A percentile compares a stretch with the other conserved stretches of the same genome.
These are phyloP conservation scores for Moniliophthora roreri DNA, from an alignment of 1,284 basidiomycete genomes.

Conservation along the genomic window DNA sequence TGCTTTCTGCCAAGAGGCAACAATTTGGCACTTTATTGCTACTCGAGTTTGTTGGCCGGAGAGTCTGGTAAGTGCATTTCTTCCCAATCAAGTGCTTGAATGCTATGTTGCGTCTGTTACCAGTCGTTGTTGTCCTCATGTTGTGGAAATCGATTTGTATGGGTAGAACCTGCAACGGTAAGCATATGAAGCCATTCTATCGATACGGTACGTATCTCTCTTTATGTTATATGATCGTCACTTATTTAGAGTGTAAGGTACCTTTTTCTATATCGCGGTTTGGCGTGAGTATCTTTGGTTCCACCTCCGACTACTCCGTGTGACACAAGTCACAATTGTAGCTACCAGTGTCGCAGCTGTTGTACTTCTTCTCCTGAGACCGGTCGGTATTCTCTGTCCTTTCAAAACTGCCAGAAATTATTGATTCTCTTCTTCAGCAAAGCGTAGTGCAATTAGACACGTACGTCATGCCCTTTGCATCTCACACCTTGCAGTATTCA, in stretches of 20 bases:
- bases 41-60: neutral
- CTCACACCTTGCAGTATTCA: neutral
- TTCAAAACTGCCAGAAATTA: neutral
- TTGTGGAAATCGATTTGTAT: conserved; percentile 2
- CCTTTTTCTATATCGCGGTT: too few relatives aligned
- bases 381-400: neutral
- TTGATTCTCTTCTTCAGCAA: neutral
- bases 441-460: neutral
- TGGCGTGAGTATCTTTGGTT: too few relatives aligned
- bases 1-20: neutral
- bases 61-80: conserved; percentile 1
- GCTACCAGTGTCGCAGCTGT: neutral
- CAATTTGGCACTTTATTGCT: neutral
- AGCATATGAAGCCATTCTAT: neutral
- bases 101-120: neutral
- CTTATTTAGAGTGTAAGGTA: neutral
- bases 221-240: neutral
- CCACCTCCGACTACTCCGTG: too few relatives aligned
- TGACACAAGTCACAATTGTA: too few relatives aligned
- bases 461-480: neutral
- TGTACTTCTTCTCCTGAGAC: neutral
- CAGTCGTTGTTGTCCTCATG: conserved; percentile 5
- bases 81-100: neutral
- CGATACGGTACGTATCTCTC: neutral
- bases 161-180: neutral